Conservation (phyloP, 257 asterid species). For the Haberlea rhodopensis region DNA sequence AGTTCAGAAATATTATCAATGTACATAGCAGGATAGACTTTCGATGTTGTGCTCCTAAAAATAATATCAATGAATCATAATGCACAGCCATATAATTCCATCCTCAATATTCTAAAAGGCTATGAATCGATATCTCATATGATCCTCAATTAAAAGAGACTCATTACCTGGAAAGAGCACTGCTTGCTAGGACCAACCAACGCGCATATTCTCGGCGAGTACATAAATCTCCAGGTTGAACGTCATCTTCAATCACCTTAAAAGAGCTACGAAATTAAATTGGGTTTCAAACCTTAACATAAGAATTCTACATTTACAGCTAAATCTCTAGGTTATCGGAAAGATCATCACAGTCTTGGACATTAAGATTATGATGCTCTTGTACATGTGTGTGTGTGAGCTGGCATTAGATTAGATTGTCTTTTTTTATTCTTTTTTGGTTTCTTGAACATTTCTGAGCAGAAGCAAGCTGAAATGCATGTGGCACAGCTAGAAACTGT, state of each 20-base stretch:
- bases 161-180: constrained; percentile 79
- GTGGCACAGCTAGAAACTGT: background rate
- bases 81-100: constrained; percentile 6
- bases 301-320: background rate
- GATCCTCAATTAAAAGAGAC: constrained; percentile 21
- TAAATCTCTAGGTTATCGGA: constrained; percentile 16
- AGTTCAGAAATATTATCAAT: constrained; percentile 91
- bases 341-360: constrained; percentile 8
- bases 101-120: constrained; percentile 16
- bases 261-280: constrained; percentile 17
- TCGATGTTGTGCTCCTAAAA: constrained; percentile 73
- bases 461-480: background rate
- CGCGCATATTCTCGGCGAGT: constrained; percentile 98
- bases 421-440: background rate
- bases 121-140: constrained; percentile 14
- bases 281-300: constrained; percentile 13
- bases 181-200: constrained; percentile 91
- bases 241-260: constrained; percentile 88
- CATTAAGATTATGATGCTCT: constrained; percentile 9
- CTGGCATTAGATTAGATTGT: background rate
- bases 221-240: constrained; percentile 93
- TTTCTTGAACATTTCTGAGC: background rate
- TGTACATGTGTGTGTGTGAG: background rate
- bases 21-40: constrained; percentile 99
- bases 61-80: constrained; percentile 26